Evolutionary conservation across 106 monocot species (phyloP), one percentile per base, ranked within the genome.

Genomic region (Apostasia ramifera): DNA sequence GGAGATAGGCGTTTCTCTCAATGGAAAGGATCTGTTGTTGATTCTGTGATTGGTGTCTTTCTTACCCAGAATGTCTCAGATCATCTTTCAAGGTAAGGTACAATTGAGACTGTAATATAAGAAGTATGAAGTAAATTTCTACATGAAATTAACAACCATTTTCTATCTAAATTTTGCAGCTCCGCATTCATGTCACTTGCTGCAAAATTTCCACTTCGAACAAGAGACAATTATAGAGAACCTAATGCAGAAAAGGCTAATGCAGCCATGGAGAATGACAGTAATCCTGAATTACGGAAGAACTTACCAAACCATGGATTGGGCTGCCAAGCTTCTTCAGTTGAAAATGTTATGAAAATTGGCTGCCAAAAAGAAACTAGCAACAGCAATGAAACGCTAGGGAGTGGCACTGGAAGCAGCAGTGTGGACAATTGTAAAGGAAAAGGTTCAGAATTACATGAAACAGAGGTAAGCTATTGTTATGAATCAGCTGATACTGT

Each of bases 181-280:
- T 95, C 95, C 76, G 95, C 92, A 7, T 95, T 82, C 71, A 88
- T 95, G 80, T 50, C 71, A 47, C 78, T 95, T 68, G 85, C 86
- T 69, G 83, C 92, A 44, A 88, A 64, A 67, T 95, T 80, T 81
- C 91, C 95, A 69, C 61, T 57, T 65, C 12, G 37, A 48, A 57
- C 73, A 72, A 68, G 47, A 51, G 67, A 40, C 1, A 55, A 67
- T 8, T 47, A 46, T 53, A 63, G 39, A 11, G 47, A 1, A 67
- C 43, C 57, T 50, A 57, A 46, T 55, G 47, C 49, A 66, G 56
- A 66, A 67, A 73, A 59, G 26, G 50, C 38, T 38, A 61, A 50
- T 12, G 49, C 26, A 39, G 8, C 61, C 46, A 44, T 53, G 40
- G 57, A 52, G 5, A 61, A 50, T 51, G 47, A 50, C 4, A 40